These are phyloP conservation scores for Thermothelomyces thermophilus DNA, from an alignment of 2,329 filamentous ascomycete species.

Conservation along the genomic window DNA sequence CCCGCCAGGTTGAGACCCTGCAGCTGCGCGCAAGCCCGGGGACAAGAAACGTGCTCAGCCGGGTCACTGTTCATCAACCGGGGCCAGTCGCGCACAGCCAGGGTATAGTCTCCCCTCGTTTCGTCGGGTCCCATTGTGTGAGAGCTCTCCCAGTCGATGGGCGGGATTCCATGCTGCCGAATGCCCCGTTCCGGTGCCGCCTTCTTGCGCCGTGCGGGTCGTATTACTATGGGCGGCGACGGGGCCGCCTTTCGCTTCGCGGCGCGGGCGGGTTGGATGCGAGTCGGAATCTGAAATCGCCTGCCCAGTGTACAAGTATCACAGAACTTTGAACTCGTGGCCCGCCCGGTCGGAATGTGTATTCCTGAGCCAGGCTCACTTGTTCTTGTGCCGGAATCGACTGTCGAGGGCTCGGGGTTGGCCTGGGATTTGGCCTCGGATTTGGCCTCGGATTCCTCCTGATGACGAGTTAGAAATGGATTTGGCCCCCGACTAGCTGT, in stretches of 20 bases:
- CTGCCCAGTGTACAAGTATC: not conserved
- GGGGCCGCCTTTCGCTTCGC: constrained; percentile 16
- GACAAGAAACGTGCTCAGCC: not conserved
- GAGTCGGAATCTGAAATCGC: constrained; percentile 7
- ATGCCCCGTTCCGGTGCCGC: not conserved
- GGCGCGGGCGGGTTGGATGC: constrained; percentile 18
- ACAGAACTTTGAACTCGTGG: too few species aligned
- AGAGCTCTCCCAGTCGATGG: not conserved
- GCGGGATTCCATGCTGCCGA: not conserved
- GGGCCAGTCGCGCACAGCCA: constrained; percentile 13
- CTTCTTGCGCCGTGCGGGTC: not conserved
- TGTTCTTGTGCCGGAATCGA: too few species aligned
- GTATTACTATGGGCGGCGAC: not conserved
- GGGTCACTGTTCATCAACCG: constrained; percentile 10
- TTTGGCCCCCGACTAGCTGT: too few species aligned
- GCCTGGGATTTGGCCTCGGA: too few species aligned
- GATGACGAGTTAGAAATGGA: too few species aligned
- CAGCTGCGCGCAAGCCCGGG: constrained; percentile 1
- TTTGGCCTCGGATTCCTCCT: too few species aligned
- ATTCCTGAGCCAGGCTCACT: too few species aligned
- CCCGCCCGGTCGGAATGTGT: too few species aligned
- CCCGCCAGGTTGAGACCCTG: constrained; percentile 10
- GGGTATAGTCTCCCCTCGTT: constrained; percentile 16
- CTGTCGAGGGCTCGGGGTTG: too few species aligned
- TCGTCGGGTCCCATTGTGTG: not conserved